phyloP scores from a whole-genome alignment of 2,329 filamentous ascomycete genomes.

The Colletotrichum sp. region DNA sequence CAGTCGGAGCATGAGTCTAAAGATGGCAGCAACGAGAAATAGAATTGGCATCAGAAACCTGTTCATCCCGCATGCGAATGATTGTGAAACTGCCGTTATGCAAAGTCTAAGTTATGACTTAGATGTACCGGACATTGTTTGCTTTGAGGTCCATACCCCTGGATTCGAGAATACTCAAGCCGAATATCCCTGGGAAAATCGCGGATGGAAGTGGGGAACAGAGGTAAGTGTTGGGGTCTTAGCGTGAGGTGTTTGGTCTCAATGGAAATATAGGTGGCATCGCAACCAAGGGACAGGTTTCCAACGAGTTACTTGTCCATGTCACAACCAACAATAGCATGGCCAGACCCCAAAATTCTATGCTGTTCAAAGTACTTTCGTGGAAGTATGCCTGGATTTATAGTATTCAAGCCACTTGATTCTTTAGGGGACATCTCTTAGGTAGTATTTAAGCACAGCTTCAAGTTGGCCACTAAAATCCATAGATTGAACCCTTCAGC shows the following conservation, averaged over 20 bases:
- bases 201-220: neutral
- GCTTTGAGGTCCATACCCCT: neutral
- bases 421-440: neutral
- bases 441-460: neutral
- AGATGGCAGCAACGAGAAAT: neutral
- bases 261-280: too few species aligned
- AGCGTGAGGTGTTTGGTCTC: too few species aligned
- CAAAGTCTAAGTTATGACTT: accelerated
- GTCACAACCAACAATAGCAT: too few species aligned
- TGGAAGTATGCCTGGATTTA: neutral
- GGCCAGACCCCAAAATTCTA: too few species aligned
- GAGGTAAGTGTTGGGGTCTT: accelerated
- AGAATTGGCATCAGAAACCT: neutral
- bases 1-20: accelerated
- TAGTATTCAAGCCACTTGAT: neutral
- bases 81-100: neutral
- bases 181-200: neutral
- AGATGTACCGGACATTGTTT: accelerated
- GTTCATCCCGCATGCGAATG: neutral
- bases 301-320: too few species aligned
- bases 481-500: too few species aligned
- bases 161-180: accelerated
- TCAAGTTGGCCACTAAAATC: neutral
- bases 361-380: too few species aligned
- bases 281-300: too few species aligned